phyloP scores from a whole-genome alignment of 305 asterid genomes.

The Solanum hybrid region DNA sequence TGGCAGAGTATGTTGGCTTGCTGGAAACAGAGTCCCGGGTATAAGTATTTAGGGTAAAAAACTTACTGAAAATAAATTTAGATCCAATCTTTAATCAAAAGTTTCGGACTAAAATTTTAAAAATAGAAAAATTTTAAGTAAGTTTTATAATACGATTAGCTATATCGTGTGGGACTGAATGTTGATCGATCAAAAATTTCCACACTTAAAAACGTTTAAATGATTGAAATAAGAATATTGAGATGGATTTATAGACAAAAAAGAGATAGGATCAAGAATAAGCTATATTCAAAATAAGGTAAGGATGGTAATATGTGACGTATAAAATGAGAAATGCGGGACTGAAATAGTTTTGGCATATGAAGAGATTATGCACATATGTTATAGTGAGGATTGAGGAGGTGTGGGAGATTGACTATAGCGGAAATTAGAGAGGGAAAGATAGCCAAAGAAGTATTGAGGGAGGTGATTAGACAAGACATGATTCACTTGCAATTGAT shows the following conservation, averaged over 20 bases:
- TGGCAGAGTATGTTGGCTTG: background rate
- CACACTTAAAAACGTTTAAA: background rate
- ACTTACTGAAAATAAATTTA: background rate
- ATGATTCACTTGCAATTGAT: background rate
- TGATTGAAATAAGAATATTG: background rate
- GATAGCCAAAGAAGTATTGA: background rate
- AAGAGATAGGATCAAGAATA: background rate
- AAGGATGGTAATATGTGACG: background rate
- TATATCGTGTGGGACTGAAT: background rate
- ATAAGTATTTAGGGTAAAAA: background rate
- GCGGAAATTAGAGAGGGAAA: background rate
- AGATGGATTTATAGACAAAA: background rate
- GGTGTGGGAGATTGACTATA: background rate
- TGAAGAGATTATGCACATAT: background rate
- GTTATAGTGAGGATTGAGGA: background rate
- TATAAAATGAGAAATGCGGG: background rate
- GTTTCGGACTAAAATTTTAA: background rate
- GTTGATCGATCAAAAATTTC: background rate
- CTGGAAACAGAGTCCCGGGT: background rate
- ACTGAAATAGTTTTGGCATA: background rate
- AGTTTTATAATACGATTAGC: background rate
- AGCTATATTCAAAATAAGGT: background rate
- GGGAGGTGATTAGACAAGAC: background rate
- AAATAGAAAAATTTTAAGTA: background rate
- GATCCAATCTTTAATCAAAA: background rate